A percentile compares a stretch with the other conserved stretches of the same genome.
Conservation (phyloP, 768 basidiomycete species). For the Collybiopsis luxurians region DNA sequence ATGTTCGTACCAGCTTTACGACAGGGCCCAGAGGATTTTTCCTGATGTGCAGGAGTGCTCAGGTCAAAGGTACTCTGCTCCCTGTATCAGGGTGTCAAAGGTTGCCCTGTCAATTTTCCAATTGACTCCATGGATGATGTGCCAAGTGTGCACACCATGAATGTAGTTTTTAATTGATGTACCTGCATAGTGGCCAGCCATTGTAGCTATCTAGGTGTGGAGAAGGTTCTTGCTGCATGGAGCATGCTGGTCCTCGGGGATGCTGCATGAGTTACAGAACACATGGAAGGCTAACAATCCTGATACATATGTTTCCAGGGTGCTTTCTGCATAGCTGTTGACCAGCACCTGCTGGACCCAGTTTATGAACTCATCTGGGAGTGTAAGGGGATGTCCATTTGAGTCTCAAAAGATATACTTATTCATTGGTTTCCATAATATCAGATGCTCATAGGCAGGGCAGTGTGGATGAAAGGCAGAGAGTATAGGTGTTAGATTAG, state of each 20-base stretch:
- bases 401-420: not conserved
- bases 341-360: conserved; percentile 22
- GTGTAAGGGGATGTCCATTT: not conserved
- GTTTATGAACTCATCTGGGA: conserved; percentile 18
- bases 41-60: conserved; percentile 21
- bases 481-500: conserved; percentile 11
- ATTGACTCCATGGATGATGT: conserved; percentile 34
- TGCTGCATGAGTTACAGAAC: too few species aligned
- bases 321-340: conserved; percentile 24
- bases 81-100: conserved; percentile 26
- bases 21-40: too few species aligned
- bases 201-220: conserved; percentile 23
- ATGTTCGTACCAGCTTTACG: too few species aligned
- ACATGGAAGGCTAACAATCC: too few species aligned
- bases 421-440: conserved; percentile 21
- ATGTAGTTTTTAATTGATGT: conserved; percentile 35
- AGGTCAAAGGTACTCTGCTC: conserved; percentile 27
- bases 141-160: conserved; percentile 41
- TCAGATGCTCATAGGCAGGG: conserved; percentile 20
- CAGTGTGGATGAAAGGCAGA: conserved; percentile 24
- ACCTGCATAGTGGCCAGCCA: conserved; percentile 29
- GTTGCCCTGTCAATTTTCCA: conserved; percentile 27
- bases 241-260: conserved; percentile 28
- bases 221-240: conserved; percentile 26
- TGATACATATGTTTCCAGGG: too few species aligned